These are phyloP conservation scores for Microbotryum saponariae DNA, from an alignment of 1,284 basidiomycete genomes.

Conservation along the genomic window DNA sequence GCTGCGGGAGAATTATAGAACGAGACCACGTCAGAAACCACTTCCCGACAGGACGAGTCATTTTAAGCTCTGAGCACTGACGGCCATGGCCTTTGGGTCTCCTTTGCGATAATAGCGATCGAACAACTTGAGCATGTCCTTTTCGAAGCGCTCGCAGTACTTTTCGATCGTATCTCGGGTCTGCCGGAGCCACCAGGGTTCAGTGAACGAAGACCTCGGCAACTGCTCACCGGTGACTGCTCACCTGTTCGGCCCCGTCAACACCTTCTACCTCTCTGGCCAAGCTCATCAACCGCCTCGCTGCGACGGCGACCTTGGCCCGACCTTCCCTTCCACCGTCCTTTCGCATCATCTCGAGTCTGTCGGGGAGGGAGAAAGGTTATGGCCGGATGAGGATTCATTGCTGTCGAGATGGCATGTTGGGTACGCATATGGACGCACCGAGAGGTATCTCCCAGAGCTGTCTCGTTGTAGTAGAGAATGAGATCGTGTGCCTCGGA, in stretches of 20 bases:
- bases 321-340: slow-evolving; percentile 65
- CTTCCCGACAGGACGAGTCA: slow-evolving; percentile 1
- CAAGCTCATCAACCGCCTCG: slow-evolving; percentile 78
- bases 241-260: slow-evolving; percentile 32
- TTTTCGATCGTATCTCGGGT: slow-evolving; percentile 82
- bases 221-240: neutral
- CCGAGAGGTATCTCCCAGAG: slow-evolving; percentile 65
- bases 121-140: slow-evolving; percentile 93
- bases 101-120: slow-evolving; percentile 91
- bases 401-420: neutral
- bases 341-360: slow-evolving; percentile 72
- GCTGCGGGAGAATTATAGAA: slow-evolving; percentile 48
- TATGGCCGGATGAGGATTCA: neutral
- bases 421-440: neutral
- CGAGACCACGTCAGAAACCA: neutral
- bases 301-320: slow-evolving; percentile 76
- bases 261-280: slow-evolving; percentile 83
- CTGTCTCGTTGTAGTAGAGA: slow-evolving; percentile 88
- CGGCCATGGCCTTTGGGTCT: slow-evolving; percentile 99
- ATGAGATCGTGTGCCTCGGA: slow-evolving; percentile 93
- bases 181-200: slow-evolving; percentile 41
- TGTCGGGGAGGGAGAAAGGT: slow-evolving; percentile 23
- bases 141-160: slow-evolving; percentile 98
- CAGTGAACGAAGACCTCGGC: neutral
- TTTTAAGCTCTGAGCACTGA: slow-evolving; percentile 44